Conservation (phyloP, 768 basidiomycete species). For the Mrakia blollopis region DNA sequence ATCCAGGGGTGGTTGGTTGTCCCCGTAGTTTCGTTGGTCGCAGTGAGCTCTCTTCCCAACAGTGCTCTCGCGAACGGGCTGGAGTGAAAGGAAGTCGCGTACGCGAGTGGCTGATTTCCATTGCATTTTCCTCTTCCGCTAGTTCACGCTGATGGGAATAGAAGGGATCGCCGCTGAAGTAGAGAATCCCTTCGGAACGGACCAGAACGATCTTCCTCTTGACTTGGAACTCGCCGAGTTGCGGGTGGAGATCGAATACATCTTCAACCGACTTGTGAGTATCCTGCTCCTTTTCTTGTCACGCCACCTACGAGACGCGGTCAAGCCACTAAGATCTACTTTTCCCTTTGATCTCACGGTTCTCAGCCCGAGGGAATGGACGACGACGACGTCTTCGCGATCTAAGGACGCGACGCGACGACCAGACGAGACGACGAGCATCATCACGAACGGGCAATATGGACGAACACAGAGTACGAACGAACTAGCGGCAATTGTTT, state of each 20-base stretch:
- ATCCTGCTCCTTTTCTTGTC: not conserved
- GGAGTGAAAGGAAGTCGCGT: no score
- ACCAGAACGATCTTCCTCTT: slow-evolving; percentile 21
- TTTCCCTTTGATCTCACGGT: no score
- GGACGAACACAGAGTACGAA: not conserved
- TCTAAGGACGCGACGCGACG: not conserved
- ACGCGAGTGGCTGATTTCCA: no score
- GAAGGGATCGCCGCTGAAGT: slow-evolving; percentile 94
- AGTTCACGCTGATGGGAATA: slow-evolving; percentile 85
- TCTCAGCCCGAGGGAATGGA: slow-evolving; percentile 22
- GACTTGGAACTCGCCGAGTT: slow-evolving; percentile 26
- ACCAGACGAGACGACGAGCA: not conserved
- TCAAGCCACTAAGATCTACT: no score
- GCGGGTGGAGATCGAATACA: slow-evolving; percentile 22
- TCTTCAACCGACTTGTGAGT: not conserved
- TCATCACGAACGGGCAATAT: not conserved
- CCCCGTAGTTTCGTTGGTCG: slow-evolving; percentile 71
- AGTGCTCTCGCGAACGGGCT: no score
- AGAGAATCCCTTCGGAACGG: slow-evolving; percentile 80
- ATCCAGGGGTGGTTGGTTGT: slow-evolving; percentile 49
- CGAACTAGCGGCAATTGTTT: no score
- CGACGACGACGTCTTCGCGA: slow-evolving; percentile 28
- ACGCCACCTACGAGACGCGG: no score
- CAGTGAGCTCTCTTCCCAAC: slow-evolving; percentile 37
- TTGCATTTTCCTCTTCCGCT: no score